Evolutionary conservation across 176 grass and related monocot genomes (phyloP).

Genomic region (Oryza nivara): DNA sequence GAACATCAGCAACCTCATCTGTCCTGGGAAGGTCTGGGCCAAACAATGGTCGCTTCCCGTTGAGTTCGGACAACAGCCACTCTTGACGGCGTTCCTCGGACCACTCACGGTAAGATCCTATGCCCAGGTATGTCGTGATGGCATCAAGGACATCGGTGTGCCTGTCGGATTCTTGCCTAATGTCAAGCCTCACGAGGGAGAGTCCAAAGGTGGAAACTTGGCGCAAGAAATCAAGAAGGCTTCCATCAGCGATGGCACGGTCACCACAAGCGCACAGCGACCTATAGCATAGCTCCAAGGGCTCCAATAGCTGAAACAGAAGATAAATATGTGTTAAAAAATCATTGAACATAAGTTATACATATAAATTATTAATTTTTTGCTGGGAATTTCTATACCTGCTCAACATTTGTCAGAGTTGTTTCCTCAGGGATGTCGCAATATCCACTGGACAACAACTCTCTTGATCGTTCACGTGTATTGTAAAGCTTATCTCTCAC

Average conservation of each 20-base stretch:
- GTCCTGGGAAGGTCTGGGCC: slow-evolving; percentile 68
- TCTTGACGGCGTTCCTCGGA: slow-evolving; percentile 67
- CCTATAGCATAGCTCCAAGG: slow-evolving; percentile 74
- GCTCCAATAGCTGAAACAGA: slow-evolving; percentile 68
- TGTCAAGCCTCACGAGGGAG: slow-evolving; percentile 77
- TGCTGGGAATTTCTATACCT: slow-evolving; percentile 45
- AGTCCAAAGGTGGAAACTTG: slow-evolving; percentile 85
- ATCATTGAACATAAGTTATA: background rate
- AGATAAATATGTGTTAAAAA: slow-evolving; percentile 18
- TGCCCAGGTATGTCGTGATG: slow-evolving; percentile 66
- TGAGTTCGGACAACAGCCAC: slow-evolving; percentile 81
- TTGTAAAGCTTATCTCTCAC: slow-evolving; percentile 84
- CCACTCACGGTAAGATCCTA: slow-evolving; percentile 80
- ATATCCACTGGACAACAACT: slow-evolving; percentile 72
- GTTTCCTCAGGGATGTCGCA: slow-evolving; percentile 72
- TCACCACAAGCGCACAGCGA: slow-evolving; percentile 76
- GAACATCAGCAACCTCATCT: slow-evolving; percentile 75
- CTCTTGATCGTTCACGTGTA: slow-evolving; percentile 66
- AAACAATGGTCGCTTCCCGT: slow-evolving; percentile 75
- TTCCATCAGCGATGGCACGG: slow-evolving; percentile 75
- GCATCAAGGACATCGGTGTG: slow-evolving; percentile 79
- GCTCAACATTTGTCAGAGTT: slow-evolving; percentile 62
- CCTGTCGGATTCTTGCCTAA: slow-evolving; percentile 83
- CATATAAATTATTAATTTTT: slow-evolving; percentile 6
- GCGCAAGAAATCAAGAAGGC: slow-evolving; percentile 82